These are phyloP conservation scores for Coemansia sp. DNA, from an alignment of 192 early-diverging fungal species.

Conservation along the genomic window DNA sequence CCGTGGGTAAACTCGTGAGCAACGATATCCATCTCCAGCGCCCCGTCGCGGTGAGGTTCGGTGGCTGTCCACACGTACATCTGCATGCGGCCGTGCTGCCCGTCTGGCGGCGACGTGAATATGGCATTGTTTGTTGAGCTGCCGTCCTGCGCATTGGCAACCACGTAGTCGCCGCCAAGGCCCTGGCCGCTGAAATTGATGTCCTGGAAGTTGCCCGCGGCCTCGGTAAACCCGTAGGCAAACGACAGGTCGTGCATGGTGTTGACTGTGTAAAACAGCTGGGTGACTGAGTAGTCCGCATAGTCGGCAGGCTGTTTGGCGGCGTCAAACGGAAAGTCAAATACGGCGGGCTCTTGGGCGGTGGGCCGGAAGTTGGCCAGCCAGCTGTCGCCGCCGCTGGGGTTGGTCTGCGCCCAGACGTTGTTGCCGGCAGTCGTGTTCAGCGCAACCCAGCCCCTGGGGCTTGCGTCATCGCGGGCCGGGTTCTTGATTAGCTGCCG, in stretches of 20 bases:
- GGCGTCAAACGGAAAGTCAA: conserved; percentile 75
- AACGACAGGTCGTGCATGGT: conserved; percentile 85
- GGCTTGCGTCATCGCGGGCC: conserved; percentile 72
- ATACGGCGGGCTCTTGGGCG: conserved; percentile 53
- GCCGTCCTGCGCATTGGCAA: conserved; percentile 89
- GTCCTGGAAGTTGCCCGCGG: conserved; percentile 91
- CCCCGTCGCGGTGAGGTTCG: conserved; percentile 71
- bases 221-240: conserved; percentile 88
- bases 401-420: conserved; percentile 84
- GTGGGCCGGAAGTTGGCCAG: conserved; percentile 71
- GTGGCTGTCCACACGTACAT: conserved; percentile 92
- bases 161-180: conserved; percentile 70
- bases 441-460: conserved; percentile 53
- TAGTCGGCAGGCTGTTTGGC: conserved; percentile 64
- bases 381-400: conserved; percentile 68
- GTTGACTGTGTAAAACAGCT: conserved; percentile 93
- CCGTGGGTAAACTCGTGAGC: conserved; percentile 94
- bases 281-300: conserved; percentile 72
- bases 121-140: conserved; percentile 87
- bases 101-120: conserved; percentile 92
- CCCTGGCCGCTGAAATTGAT: conserved; percentile 82
- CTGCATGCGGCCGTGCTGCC: conserved; percentile 80
- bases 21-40: conserved; percentile 83
- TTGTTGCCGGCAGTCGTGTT: conserved; percentile 87
- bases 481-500: conserved; percentile 56